A percentile compares a stretch with the other conserved stretches of the same genome.
These are phyloP conservation scores for Saccharomyces hybrid DNA, from an alignment of 1,139 yeast species.

Conservation along the genomic window DNA sequence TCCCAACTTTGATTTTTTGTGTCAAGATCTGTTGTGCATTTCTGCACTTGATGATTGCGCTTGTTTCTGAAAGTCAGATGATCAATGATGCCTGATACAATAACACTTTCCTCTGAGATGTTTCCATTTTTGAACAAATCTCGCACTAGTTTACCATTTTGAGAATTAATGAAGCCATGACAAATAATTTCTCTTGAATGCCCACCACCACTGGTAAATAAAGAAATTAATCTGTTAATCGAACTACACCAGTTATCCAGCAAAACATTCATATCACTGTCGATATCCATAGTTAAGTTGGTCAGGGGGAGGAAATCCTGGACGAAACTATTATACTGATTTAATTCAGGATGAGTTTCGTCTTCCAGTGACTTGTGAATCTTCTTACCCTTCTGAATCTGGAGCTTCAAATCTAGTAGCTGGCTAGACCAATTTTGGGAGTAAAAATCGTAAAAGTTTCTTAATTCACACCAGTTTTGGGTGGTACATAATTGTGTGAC, in stretches of 20 bases:
- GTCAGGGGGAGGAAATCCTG: constrained; percentile 8
- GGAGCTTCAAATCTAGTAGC: constrained; percentile 28
- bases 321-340: background rate
- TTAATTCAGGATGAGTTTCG: constrained; percentile 31
- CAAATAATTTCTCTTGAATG: constrained; percentile 52
- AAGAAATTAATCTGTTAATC: constrained; percentile 33
- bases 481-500: constrained; percentile 43
- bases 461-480: constrained; percentile 46
- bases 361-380: constrained; percentile 41
- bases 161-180: constrained; percentile 43
- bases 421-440: constrained; percentile 16
- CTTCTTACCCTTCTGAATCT: constrained; percentile 36
- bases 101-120: constrained; percentile 25
- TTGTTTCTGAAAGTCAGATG: constrained; percentile 31
- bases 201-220: constrained; percentile 40
- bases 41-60: constrained; percentile 23
- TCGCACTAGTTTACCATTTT: constrained; percentile 26
- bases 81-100: constrained; percentile 61
- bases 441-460: constrained; percentile 40
- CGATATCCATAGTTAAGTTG: background rate
- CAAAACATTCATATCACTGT: constrained; percentile 21
- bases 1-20: constrained; percentile 8
- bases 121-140: background rate
- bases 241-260: constrained; percentile 36
- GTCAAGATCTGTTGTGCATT: constrained; percentile 29